These are phyloP conservation scores for Podospora pseudocomata DNA, from an alignment of 495 filamentous ascomycete species.

Conservation along the genomic window DNA sequence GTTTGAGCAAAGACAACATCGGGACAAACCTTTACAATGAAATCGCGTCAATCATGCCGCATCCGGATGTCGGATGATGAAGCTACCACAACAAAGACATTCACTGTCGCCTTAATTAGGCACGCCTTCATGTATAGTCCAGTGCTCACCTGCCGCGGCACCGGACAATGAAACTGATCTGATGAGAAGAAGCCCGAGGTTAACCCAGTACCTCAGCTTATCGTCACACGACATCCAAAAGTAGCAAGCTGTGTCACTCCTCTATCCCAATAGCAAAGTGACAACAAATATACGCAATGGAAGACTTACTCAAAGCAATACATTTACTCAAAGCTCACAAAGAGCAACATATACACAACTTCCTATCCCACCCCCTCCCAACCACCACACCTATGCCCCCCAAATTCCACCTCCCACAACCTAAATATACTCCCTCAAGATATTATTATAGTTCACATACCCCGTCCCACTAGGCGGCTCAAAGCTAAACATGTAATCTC, in stretches of 20 bases:
- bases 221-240: too few relatives aligned
- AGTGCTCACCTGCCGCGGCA: too few relatives aligned
- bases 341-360: not conserved
- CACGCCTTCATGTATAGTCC: not conserved
- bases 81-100: not conserved
- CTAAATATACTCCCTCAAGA: conserved; percentile 25
- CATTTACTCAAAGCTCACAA: too few relatives aligned
- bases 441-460: conserved; percentile 29
- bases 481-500: conserved; percentile 57
- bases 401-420: not conserved
- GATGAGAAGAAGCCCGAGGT: too few relatives aligned
- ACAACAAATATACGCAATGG: not conserved
- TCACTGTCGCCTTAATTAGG: not conserved
- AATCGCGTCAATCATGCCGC: too few relatives aligned
- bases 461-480: conserved; percentile 48
- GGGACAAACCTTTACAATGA: not conserved
- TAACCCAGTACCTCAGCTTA: too few relatives aligned
- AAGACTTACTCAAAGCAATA: not conserved
- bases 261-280: not conserved
- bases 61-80: not conserved
- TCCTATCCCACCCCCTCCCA: not conserved
- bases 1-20: not conserved
- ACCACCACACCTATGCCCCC: not conserved
- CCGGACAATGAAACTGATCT: too few relatives aligned
- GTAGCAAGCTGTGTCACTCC: too few relatives aligned